Base-by-base conservation (phyloP, 169 alveolate species). In the Blepharisma undulans region DNA sequence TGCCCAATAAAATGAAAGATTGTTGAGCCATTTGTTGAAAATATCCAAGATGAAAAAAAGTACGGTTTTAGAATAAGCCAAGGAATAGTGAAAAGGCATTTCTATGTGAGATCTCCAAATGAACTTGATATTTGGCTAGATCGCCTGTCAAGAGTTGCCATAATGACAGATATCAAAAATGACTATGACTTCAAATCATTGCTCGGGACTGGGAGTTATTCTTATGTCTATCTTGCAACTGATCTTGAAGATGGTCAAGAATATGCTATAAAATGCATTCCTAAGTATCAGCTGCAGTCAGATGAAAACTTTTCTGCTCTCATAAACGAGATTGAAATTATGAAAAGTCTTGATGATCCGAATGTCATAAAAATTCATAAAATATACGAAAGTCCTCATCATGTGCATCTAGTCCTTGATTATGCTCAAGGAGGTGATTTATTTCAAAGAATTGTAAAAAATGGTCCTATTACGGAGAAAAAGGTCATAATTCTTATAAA, bases 341-440 rank as follows among this genome's bases (percentile, higher is more conserved):
- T 97, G 36, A 92, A 97, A 66, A 93, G 92, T 78, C 95, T 96
- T 34, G 96, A 95, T 93, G 98, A 97, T 91, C 97, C 97, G 18
- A 95, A 94, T 93, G 93, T 95, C 12, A 95, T 96, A 79, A 95
- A 96, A 92, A 92, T 96, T 91, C 95, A 95, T 89, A 97, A 97
- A 72, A 95, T 98, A 34, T 97, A 96, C 91, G 97, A 95, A 76
- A 98, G 96, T 84, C 94, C 92, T 89, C 97, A 94, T 89, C 95
- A 86, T 88, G 97, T 97, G 22, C 97, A 97, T 93, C 90, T 98
- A 22, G 98, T 98, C 22, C 93, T 97, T 96, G 99, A 98, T 90
- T 95, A 96, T 89, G 94, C 97, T 84, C 95, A 95, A 33, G 99
- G 99, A 59, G 98, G 98, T 48, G 99, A 98, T 86, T 93, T 98